A percentile compares a stretch with the other conserved stretches of the same genome.
Evolutionary conservation across 2,329 filamentous ascomycete species (phyloP).

Genomic region (Trichophyton equinum): DNA sequence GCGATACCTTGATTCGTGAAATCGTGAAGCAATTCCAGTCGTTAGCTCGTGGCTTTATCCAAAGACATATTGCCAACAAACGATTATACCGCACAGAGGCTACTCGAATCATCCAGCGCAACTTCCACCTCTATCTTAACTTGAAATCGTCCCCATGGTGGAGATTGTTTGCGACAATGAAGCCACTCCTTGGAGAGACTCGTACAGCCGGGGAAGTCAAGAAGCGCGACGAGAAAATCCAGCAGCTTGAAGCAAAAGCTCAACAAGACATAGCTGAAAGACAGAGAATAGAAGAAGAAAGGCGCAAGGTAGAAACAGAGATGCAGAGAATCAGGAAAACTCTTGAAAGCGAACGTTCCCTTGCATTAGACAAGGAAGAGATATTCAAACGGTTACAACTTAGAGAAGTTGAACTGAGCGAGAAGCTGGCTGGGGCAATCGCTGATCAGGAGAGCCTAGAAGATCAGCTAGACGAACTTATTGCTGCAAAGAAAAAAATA

Average conservation of each 20-base stretch:
- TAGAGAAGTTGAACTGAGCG: constrained; percentile 81
- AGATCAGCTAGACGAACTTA: constrained; percentile 78
- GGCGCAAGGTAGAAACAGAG: constrained; percentile 73
- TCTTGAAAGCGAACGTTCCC: constrained; percentile 85
- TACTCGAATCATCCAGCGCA: constrained; percentile 84
- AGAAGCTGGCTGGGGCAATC: constrained; percentile 82
- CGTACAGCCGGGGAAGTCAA: constrained; percentile 88
- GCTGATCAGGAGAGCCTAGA: constrained; percentile 91
- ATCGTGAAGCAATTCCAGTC: constrained; percentile 93
- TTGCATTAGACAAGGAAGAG: constrained; percentile 95
- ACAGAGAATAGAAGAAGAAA: constrained; percentile 77
- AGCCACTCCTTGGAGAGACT: constrained; percentile 82
- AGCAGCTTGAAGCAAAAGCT: constrained; percentile 74
- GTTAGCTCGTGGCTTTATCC: constrained; percentile 75
- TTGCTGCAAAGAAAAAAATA: constrained; percentile 76
- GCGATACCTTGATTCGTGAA: constrained; percentile 80
- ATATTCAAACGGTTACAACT: constrained; percentile 94
- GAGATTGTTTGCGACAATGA: constrained; percentile 89
- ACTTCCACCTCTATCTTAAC: constrained; percentile 83
- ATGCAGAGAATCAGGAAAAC: constrained; percentile 85
- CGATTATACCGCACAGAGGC: constrained; percentile 88
- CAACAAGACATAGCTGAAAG: constrained; percentile 60
- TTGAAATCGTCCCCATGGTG: constrained; percentile 94
- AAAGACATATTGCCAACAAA: constrained; percentile 81
- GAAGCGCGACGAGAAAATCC: constrained; percentile 86